Evolutionary conservation across 2,329 filamentous ascomycete genomes (phyloP), one percentile per base, ranked within the genome.

Genomic region (Trichoderma polysporum): DNA sequence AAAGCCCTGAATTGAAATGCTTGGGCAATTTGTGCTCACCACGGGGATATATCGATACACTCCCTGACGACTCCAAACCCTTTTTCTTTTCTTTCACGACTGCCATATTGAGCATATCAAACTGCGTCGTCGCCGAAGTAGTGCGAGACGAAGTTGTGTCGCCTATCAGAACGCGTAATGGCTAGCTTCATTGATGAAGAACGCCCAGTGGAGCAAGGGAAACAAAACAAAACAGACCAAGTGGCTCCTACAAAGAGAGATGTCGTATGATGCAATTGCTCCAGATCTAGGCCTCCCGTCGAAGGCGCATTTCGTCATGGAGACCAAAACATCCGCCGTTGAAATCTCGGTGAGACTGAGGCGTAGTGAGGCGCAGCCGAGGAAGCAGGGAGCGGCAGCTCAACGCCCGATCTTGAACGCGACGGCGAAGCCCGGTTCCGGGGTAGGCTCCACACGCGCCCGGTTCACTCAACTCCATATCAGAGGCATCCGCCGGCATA

Each of bases 361-460:
- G 58, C 58, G 58, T 61, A 61, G 58, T 25, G 58, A 61, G 58
- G 58, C 58, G 47, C 58, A 61, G 58, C 58, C 25, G 33, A 52
- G n/a, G 33, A 31, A 52, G 22, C 58, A 61, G 58, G 58, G 58
- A 37, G 29, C 31, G 33, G 58, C 29, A 61, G 47, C 49, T 52
- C 17, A 52, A 27, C 58, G n/a, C 47, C 45, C 47, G 58, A 61
- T 61, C 45, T 49, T 52, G 58, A 52, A 52, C 33, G 58, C 31
- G 58, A 61, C 58, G 58, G 58, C 58, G 58, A 52, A 29, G 58
- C 45, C 41, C 47, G 58, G 58, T 25, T 25, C 54, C 25, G 37
- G 54, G 37, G 19, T 58, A 15, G 47, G 58, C 58, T 61, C 47
- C 58, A 52, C 58, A 45, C 29, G 45, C 25, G 45, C 33, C 47